Evolutionary conservation across 257 asterid species (phyloP), one percentile per base, ranked within the genome.

Genomic region (Ballota nigra): DNA sequence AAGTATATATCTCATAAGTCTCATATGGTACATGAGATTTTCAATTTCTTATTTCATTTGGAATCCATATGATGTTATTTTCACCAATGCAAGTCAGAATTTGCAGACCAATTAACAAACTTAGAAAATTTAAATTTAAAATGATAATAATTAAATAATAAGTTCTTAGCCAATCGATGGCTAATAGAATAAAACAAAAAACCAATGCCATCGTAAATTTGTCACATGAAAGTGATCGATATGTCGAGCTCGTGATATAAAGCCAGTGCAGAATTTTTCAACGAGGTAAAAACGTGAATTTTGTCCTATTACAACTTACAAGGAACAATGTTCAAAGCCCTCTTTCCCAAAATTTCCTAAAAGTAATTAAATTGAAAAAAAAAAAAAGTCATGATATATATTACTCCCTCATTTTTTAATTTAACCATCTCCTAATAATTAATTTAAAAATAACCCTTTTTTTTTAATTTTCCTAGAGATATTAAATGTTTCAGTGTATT

Each of bases 251-350:
- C 81, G 81, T 80, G 81, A 80, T 64, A 38, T 0, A 71, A 13
- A 26, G 72, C 64, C 79, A 73, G 78, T 57, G 16, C 79, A 68
- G 66, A 72, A 78, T 19, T 47, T 36, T 75, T 55, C 6, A 26
- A 70, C 67, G 0, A 67, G 53, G 72, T 65, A 53, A 76, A 79
- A 76, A 74, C 82, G 78, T 77, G 79, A 80, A 19, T 40, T 63
- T 75, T 80, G 87, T 80, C 83, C 18, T 63, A 5, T 60, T 66
- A 64, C 40, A 12, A 47, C 69, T 29, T 66, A 65, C 63, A 33
- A 59, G 72, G 56, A 69, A 3, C 31, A 20, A 31, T 66, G 33
- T 26, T 66, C 69, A 15, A 74, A 57, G 41, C 57, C 76, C 26
- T 7, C 23, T 49, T 52, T 33, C 12, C 45, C 36, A 38, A 33